Conservation (phyloP, 768 basidiomycete genomes). For the Boletus edulis region DNA sequence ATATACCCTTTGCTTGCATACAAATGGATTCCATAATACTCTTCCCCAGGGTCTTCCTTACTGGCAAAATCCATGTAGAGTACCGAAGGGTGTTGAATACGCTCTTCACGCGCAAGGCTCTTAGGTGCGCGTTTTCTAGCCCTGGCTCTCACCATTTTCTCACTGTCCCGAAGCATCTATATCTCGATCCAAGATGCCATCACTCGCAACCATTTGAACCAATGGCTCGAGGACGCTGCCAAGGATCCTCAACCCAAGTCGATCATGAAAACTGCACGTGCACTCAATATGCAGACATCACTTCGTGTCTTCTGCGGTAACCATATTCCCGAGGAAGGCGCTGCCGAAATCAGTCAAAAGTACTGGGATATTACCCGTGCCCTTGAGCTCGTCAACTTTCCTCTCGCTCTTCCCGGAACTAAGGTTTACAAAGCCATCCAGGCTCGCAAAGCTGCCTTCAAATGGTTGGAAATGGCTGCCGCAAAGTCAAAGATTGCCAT, state of each 20-base stretch:
- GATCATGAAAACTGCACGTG: slow-evolving; percentile 90
- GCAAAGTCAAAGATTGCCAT: slow-evolving; percentile 77
- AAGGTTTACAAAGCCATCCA: slow-evolving; percentile 94
- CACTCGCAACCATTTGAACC: slow-evolving; percentile 67
- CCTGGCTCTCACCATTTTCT: neutral
- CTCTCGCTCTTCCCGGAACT: slow-evolving; percentile 90
- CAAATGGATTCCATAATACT: neutral
- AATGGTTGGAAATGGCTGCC: slow-evolving; percentile 79
- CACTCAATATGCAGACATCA: slow-evolving; percentile 96
- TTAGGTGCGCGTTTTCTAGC: slow-evolving; percentile 54
- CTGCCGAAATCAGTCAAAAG: slow-evolving; percentile 81
- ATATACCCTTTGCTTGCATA: slow-evolving; percentile 4
- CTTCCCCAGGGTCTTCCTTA: slow-evolving; percentile 88
- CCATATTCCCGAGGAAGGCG: slow-evolving; percentile 81
- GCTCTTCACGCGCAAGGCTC: slow-evolving; percentile 92
- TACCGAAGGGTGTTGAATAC: slow-evolving; percentile 89
- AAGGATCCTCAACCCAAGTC: slow-evolving; percentile 47
- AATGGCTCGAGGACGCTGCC: slow-evolving; percentile 66
- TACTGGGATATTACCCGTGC: slow-evolving; percentile 97
- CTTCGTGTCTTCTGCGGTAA: slow-evolving; percentile 92
- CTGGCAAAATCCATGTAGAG: slow-evolving; percentile 88
- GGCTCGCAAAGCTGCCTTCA: slow-evolving; percentile 82
- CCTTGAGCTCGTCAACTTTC: slow-evolving; percentile 98
- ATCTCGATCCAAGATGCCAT: slow-evolving; percentile 79
- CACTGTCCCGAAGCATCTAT: slow-evolving; percentile 59